These are phyloP conservation scores for Dactylorhiza incarnata DNA, from an alignment of 106 monocot species.

Conservation along the genomic window DNA sequence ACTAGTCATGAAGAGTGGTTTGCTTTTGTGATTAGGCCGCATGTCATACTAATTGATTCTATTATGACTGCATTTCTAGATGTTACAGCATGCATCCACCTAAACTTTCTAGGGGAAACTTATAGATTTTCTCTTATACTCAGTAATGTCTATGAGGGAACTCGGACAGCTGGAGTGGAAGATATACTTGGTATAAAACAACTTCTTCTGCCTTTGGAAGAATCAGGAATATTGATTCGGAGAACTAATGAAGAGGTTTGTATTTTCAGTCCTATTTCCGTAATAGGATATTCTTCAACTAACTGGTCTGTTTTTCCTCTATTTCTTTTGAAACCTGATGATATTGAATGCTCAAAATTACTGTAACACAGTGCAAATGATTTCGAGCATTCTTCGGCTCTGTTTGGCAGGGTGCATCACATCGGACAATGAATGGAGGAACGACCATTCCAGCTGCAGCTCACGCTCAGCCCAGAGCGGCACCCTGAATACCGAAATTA, in stretches of 20 bases:
- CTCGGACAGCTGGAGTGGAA: conserved; percentile 22
- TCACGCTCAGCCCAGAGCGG: too few relatives aligned
- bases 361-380: too few relatives aligned
- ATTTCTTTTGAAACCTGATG: background rate
- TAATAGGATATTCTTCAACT: background rate
- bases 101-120: background rate
- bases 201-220: conserved; percentile 24
- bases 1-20: too few relatives aligned
- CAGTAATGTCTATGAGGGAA: conserved; percentile 29
- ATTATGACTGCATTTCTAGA: too few relatives aligned
- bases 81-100: background rate
- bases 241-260: conserved; percentile 26
- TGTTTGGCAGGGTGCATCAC: too few relatives aligned
- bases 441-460: too few relatives aligned
- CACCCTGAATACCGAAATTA: too few relatives aligned
- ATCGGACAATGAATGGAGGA: too few relatives aligned
- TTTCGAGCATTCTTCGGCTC: too few relatives aligned
- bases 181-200: conserved; percentile 24
- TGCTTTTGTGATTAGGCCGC: too few relatives aligned
- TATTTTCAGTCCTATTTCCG: background rate
- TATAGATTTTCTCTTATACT: background rate
- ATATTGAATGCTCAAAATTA: background rate
- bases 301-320: background rate
- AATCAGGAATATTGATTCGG: conserved; percentile 17
- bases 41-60: too few relatives aligned